These are phyloP conservation scores for Letharia columbiana DNA, from an alignment of 495 filamentous ascomycete species.

Conservation along the genomic window DNA sequence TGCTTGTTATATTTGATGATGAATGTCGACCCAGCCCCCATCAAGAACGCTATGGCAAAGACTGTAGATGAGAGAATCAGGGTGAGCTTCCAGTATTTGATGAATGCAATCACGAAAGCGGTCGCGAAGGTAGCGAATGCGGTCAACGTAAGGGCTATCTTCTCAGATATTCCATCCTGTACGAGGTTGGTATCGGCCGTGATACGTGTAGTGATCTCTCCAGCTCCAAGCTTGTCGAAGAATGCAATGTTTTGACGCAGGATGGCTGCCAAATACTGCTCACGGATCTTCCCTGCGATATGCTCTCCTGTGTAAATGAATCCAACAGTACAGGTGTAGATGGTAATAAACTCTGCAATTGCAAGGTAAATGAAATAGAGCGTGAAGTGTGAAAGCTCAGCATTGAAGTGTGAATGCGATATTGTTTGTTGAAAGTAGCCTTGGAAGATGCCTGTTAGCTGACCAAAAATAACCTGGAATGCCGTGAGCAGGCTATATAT, in stretches of 20 bases:
- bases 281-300: conserved; percentile 32
- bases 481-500: conserved; percentile 6
- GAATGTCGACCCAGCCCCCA: conserved; percentile 44
- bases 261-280: conserved; percentile 30
- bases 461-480: conserved; percentile 57
- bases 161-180: conserved; percentile 39
- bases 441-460: conserved; percentile 65
- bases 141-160: conserved; percentile 29
- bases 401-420: conserved; percentile 46
- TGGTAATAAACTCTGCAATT: conserved; percentile 71
- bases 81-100: conserved; percentile 34
- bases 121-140: conserved; percentile 31
- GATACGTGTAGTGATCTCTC: conserved; percentile 34
- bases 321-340: conserved; percentile 75
- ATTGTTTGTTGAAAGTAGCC: conserved; percentile 45
- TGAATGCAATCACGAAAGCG: conserved; percentile 33
- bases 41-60: conserved; percentile 26
- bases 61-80: conserved; percentile 30
- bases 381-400: conserved; percentile 54
- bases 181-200: conserved; percentile 35
- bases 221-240: conserved; percentile 33
- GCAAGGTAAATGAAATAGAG: conserved; percentile 89
- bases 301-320: conserved; percentile 95
- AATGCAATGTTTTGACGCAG: conserved; percentile 37
- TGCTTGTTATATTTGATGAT: conserved; percentile 73